Evolutionary conservation across 495 filamentous ascomycete species (phyloP).

Genomic region (Xylaria grammica): DNA sequence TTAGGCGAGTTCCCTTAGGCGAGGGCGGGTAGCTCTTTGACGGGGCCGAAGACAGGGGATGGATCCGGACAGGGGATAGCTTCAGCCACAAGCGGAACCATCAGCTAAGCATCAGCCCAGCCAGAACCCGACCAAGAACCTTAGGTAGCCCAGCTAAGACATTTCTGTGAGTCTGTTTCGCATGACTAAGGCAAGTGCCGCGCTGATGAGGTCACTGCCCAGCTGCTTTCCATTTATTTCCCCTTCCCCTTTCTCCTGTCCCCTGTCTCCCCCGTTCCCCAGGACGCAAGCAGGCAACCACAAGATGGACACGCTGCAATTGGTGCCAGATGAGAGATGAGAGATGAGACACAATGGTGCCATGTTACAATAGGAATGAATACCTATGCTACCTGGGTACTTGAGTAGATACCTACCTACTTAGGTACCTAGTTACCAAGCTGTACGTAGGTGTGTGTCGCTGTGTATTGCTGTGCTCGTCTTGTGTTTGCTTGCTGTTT

Average conservation of each 20-base stretch:
- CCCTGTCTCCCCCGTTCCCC: slow-evolving; percentile 2
- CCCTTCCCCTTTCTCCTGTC: not conserved
- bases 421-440: not conserved
- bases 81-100: slow-evolving; percentile 11
- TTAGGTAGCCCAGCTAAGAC: slow-evolving; percentile 6
- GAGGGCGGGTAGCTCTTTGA: not conserved
- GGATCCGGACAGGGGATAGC: not conserved
- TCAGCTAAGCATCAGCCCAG: too few species aligned
- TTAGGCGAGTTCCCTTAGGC: too few species aligned
- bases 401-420: too few species aligned
- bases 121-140: too few species aligned
- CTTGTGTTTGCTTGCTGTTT: slow-evolving; percentile 12
- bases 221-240: slow-evolving; percentile 10
- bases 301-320: not conserved
- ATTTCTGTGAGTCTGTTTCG: not conserved
- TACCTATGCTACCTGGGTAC: too few species aligned
- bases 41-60: not conserved
- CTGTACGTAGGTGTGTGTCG: too few species aligned
- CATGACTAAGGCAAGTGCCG: slow-evolving; percentile 12
- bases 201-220: slow-evolving; percentile 15
- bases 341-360: not conserved
- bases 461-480: too few species aligned
- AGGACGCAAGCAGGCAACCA: not conserved
- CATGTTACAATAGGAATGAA: not conserved
- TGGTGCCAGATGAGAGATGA: not conserved